Base-by-base conservation (phyloP, 2,329 filamentous ascomycete genomes). In the Onygenales sp. region DNA sequence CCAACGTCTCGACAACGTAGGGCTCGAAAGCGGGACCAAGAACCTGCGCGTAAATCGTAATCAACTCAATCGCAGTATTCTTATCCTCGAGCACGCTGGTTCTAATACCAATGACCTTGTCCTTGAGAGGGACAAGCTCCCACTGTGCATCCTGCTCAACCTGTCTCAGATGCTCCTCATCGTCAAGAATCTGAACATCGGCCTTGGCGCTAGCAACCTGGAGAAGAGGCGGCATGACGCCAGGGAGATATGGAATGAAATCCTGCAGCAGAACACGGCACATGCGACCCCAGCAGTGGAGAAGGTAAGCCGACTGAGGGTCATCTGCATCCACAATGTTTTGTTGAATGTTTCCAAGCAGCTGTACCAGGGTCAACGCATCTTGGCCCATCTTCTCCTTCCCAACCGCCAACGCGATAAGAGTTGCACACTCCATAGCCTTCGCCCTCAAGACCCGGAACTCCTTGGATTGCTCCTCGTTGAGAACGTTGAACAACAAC, bases 211-310 rank as follows among this genome's bases (percentile, higher is more conserved):
- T 87, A 33, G 92, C 93, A 59, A 97, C 81, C 66, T 94, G 86
- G 54, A 96, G 79, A 53, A 98, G 78, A 17, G 93, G 93, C 6
- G 92, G 92, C 84, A 98, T 97, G 58, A 98, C 93, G 49, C 84
- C 91, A 39, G 86, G 84, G 52, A 98, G 78, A 77, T 94, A 98
- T 13, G 91, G 91, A 10, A 97, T 78, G 71, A 98, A 98, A 63
- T 96, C 91, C 47, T 81, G 75, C 17, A 87, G 90, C 58, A 98
- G 80, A 33, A 98, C 92, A 60, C 93, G 86, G 72, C 92, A 97
- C 93, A 98, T 98, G 48, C 93, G 85, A 51, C 93, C 93, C 93
- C 93, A 98, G 75, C 93, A 98, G 77, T 98, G 93, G 73, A 98
- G 88, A 38, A 98, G 80, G 69, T 98, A 98, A 64, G 95, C 92